Evolutionary conservation across 2,329 filamentous ascomycete species (phyloP).

Genomic region (Colletotrichum sp.): DNA sequence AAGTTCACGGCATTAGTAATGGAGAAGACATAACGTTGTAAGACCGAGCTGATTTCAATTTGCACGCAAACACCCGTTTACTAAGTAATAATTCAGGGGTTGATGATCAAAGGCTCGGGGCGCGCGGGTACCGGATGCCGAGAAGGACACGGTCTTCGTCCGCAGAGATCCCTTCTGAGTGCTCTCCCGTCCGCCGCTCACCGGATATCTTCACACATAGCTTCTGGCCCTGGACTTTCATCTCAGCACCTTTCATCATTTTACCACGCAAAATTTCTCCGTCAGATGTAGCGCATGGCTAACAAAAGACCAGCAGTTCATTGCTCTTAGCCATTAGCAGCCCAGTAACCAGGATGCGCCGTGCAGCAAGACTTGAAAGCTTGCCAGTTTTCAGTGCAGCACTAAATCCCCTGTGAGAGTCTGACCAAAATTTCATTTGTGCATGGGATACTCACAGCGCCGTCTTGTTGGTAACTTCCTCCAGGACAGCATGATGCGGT

Average conservation of each 20-base stretch:
- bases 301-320: not conserved
- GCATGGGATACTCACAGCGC: not conserved
- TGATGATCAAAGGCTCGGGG: not conserved
- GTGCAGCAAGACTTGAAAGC: not conserved
- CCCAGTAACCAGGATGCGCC: not conserved
- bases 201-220: accelerated
- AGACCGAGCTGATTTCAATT: not conserved
- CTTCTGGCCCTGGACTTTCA: accelerated
- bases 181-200: accelerated
- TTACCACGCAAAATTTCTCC: accelerated
- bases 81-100: accelerated
- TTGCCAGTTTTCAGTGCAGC: not conserved
- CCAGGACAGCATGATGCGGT: not conserved
- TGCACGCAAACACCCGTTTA: not conserved
- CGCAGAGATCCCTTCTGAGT: not conserved
- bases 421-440: not conserved
- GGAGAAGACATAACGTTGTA: not conserved
- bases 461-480: not conserved
- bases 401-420: not conserved
- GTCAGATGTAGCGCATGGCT: not conserved
- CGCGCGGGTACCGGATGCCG: not conserved
- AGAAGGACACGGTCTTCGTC: accelerated
- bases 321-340: not conserved
- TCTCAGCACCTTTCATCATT: accelerated
- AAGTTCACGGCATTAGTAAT: not conserved